Evolutionary conservation across 2,329 filamentous ascomycete species (phyloP), one percentile per base, ranked within the genome.

Genomic region (Ascochyta rabiei): DNA sequence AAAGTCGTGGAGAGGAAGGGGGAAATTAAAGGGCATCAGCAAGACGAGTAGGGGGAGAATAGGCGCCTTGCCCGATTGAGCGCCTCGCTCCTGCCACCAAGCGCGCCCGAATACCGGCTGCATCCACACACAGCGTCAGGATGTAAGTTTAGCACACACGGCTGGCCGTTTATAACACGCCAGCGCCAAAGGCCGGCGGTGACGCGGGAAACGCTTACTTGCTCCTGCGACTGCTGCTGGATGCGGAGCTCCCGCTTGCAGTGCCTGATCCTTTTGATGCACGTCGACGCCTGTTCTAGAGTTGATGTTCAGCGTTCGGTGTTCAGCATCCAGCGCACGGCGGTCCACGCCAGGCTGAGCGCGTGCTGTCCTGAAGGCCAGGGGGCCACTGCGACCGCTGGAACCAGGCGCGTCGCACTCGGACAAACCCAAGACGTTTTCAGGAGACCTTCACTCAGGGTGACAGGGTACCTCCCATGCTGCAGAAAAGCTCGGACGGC

Each of bases 21-120:
- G 64, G 69, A 68, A 63, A 70, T 72, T 69, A 73, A 68, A 63
- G 63, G 62, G 63, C 60, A 58, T 62, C 66, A 67, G 68, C 63
- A 61, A 57, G 51, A 48, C 48, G 56, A 56, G 48, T 58, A 62
- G 64, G 66, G 67, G 62, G 68, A 58, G 57, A 58, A 55, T 34
- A 61, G 49, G 61, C 59, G 65, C 64, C 58, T 60, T 51, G 40
- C 60, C 55, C 40, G 16, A 39, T 44, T 37, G 38, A 38, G 53
- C 26, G 16, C 1, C 40, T 51, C n/a, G 53, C 54, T 12, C 45
- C 53, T 37, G 48, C 53, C 64, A 59, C 49, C 51, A 42, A 46
- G 57, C 42, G 61, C 52, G 42, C 40, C 19, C 43, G 18, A 35
- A 35, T n/a, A 19, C 48, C 48, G 21, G 52, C 49, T 48, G 48